Conservation (phyloP, 495 filamentous ascomycete species). For the Aspergillus ellipticus region DNA sequence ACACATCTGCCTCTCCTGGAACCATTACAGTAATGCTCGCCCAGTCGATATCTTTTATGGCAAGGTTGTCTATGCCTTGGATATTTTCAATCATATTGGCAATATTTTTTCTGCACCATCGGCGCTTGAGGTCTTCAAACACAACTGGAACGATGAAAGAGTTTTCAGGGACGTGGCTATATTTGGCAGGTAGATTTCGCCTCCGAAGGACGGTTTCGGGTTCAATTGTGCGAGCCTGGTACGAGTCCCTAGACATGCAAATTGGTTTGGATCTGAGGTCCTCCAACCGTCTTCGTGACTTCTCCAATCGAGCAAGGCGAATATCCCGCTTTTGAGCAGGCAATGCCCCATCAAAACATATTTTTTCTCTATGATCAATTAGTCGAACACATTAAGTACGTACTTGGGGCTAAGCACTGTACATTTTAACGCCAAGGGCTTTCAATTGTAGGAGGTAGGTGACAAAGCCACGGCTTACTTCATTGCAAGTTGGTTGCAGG, state of each 20-base stretch:
- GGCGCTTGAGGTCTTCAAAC: slow-evolving; percentile 53
- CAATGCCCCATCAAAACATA: slow-evolving; percentile 78
- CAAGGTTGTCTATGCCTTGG: slow-evolving; percentile 1
- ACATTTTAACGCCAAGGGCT: slow-evolving; percentile 55
- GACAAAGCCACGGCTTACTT: slow-evolving; percentile 55
- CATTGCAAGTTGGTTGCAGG: slow-evolving; percentile 55
- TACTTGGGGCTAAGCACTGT: slow-evolving; percentile 22
- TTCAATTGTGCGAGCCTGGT: slow-evolving; percentile 5
- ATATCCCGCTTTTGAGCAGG: slow-evolving; percentile 54
- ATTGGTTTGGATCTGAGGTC: slow-evolving; percentile 22
- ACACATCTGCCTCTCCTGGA: slow-evolving; percentile 67
- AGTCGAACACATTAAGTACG: background rate
- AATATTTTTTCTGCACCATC: slow-evolving; percentile 32
- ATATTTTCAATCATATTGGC: slow-evolving; percentile 6
- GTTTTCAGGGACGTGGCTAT: slow-evolving; percentile 45
- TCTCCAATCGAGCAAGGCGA: slow-evolving; percentile 50
- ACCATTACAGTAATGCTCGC: slow-evolving; percentile 51
- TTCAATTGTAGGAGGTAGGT: slow-evolving; percentile 58
- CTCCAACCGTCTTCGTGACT: slow-evolving; percentile 38
- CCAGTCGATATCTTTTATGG: slow-evolving; percentile 37
- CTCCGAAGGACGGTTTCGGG: slow-evolving; percentile 24
- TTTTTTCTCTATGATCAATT: slow-evolving; percentile 36
- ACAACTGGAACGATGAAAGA: slow-evolving; percentile 66
- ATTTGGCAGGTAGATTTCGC: slow-evolving; percentile 22
- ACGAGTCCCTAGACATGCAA: background rate